Conservation (phyloP, 2,329 filamentous ascomycete genomes). For the Tolypocladium cylindrosporum region DNA sequence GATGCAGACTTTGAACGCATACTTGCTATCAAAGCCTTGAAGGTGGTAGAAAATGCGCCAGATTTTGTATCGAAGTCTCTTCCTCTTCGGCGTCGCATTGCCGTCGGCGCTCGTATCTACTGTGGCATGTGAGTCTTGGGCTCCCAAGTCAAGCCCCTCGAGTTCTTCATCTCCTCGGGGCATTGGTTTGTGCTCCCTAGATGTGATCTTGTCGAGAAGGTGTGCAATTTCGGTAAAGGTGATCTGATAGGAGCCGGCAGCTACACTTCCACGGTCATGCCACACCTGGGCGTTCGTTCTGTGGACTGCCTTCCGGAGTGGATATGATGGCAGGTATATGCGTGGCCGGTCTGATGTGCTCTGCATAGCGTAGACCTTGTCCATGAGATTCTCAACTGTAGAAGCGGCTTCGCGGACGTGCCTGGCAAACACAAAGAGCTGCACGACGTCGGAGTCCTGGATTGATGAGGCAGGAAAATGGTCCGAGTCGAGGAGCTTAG, state of each 20-base stretch:
- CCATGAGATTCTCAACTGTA: constrained; percentile 33
- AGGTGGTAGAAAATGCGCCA: constrained; percentile 41
- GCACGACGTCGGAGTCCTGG: constrained; percentile 37
- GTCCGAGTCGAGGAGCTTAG: constrained; percentile 33
- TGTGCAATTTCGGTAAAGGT: constrained; percentile 33
- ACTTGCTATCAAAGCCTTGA: constrained; percentile 48
- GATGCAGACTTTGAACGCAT: constrained; percentile 45
- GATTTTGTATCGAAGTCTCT: constrained; percentile 31
- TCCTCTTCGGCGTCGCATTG: constrained; percentile 20
- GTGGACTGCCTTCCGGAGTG: constrained; percentile 40
- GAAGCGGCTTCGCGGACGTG: constrained; percentile 42
- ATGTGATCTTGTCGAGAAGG: constrained; percentile 32
- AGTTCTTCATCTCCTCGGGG: constrained; percentile 12
- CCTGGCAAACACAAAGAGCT: constrained; percentile 44
- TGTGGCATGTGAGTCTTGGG: constrained; percentile 21
- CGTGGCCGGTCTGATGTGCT: constrained; percentile 26
- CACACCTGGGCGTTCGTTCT: constrained; percentile 46
- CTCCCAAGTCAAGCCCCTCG: not conserved
- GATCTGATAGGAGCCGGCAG: constrained; percentile 38
- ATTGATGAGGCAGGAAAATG: constrained; percentile 34
- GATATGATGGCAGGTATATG: constrained; percentile 42
- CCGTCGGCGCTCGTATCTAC: constrained; percentile 28
- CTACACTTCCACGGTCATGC: constrained; percentile 48
- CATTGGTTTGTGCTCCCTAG: constrained; percentile 24
- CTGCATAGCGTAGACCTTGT: constrained; percentile 38